Conservation (phyloP, 2,329 filamentous ascomycete species). For the Zarea fungicola region DNA sequence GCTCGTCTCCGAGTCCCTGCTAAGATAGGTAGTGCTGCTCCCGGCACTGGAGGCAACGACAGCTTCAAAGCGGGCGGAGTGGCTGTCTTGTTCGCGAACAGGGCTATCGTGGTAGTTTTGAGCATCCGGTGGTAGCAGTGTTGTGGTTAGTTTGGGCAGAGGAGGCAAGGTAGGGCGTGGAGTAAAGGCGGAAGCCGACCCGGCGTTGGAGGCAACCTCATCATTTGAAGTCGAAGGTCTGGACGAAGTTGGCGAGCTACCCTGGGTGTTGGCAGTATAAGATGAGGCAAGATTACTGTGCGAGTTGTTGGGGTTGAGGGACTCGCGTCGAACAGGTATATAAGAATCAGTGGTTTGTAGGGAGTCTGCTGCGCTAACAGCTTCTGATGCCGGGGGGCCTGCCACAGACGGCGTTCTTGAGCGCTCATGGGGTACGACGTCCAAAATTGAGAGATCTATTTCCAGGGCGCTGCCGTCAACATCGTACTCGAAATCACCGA, state of each 20-base stretch:
- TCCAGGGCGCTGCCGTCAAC: constrained; percentile 53
- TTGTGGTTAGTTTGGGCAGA: constrained; percentile 53
- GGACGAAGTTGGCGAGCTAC: constrained; percentile 32
- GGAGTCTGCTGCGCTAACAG: constrained; percentile 34
- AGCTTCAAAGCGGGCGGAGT: constrained; percentile 56
- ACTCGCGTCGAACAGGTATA: constrained; percentile 32
- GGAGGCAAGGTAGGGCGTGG: constrained; percentile 47
- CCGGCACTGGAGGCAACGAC: constrained; percentile 71
- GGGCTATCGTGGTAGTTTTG: constrained; percentile 43
- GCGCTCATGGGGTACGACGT: constrained; percentile 33
- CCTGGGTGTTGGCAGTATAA: constrained; percentile 34
- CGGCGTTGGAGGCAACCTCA: constrained; percentile 36
- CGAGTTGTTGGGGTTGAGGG: constrained; percentile 54
- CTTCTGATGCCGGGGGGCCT: constrained; percentile 28
- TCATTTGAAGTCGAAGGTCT: constrained; percentile 38
- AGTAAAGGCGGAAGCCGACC: constrained; percentile 42
- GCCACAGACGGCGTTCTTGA: constrained; percentile 27
- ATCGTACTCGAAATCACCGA: constrained; percentile 88
- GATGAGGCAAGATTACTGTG: constrained; percentile 60
- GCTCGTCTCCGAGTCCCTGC: constrained; percentile 76
- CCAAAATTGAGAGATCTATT: constrained; percentile 49
- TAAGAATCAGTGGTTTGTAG: constrained; percentile 31
- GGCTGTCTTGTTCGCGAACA: constrained; percentile 45
- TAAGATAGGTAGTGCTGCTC: constrained; percentile 72
- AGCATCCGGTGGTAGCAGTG: constrained; percentile 42